Conservation (phyloP, 108 stramenopile genomes). For the Conticribra weissflogii region DNA sequence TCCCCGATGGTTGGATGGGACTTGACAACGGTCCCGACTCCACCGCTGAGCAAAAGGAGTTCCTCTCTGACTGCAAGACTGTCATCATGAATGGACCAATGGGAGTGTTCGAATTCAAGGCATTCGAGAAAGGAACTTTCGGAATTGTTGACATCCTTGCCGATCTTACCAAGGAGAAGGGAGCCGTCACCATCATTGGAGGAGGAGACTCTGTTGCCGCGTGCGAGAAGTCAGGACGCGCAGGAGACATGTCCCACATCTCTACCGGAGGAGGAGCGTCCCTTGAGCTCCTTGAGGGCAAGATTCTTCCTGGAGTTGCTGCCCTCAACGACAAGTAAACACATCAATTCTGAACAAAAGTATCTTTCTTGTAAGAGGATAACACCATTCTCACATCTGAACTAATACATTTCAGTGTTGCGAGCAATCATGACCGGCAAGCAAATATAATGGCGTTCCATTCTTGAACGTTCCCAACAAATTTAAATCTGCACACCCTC, state of each 20-base stretch:
- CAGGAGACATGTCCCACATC: slow-evolving; percentile 97
- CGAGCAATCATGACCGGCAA: too few relatives aligned
- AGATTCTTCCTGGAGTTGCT: slow-evolving; percentile 98
- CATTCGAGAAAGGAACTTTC: slow-evolving; percentile 94
- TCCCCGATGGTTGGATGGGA: slow-evolving; percentile 99
- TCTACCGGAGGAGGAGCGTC: slow-evolving; percentile 99
- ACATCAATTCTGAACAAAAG: too few relatives aligned
- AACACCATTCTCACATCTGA: too few relatives aligned
- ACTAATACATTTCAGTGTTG: too few relatives aligned
- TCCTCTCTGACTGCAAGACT: slow-evolving; percentile 90
- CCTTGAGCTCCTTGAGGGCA: slow-evolving; percentile 98
- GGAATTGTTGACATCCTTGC: slow-evolving; percentile 95
- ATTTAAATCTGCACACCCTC: too few relatives aligned
- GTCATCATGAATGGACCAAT: slow-evolving; percentile 99
- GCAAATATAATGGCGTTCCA: too few relatives aligned
- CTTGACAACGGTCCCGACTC: slow-evolving; percentile 97
- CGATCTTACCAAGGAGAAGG: slow-evolving; percentile 90
- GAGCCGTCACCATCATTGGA: slow-evolving; percentile 98
- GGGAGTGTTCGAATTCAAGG: slow-evolving; percentile 99
- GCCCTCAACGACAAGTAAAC: slow-evolving; percentile 92
- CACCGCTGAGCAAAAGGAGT: slow-evolving; percentile 87
- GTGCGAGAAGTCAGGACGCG: slow-evolving; percentile 90
- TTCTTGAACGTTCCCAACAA: too few relatives aligned
- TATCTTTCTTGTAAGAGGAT: too few relatives aligned
- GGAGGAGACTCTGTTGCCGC: slow-evolving; percentile 99